Conservation (phyloP, 202 grass and related monocot species). For the Bolboschoenoplectus hybrid region DNA sequence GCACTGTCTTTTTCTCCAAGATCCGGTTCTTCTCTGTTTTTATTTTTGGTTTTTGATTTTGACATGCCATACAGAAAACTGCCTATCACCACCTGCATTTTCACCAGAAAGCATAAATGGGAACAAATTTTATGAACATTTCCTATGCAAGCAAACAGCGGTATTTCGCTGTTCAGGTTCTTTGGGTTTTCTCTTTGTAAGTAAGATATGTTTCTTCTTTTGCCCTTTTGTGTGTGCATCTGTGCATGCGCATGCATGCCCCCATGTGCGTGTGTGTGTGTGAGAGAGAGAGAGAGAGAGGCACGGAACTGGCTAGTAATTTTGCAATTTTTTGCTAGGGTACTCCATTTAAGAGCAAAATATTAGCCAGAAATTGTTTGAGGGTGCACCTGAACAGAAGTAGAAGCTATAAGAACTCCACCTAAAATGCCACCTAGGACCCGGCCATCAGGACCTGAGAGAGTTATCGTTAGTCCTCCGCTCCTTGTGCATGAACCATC, state of each 20-base stretch:
- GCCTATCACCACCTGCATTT: constrained; percentile 65
- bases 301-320: background rate
- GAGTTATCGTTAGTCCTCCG: constrained; percentile 58
- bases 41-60: constrained; percentile 58
- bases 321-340: background rate
- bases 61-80: constrained; percentile 65
- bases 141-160: background rate
- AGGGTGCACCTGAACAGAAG: constrained; percentile 56
- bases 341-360: background rate
- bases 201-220: background rate
- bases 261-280: background rate
- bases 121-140: background rate
- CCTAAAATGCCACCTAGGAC: constrained; percentile 70
- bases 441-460: constrained; percentile 66
- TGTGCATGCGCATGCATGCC: background rate
- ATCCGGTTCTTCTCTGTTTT: constrained; percentile 46
- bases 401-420: constrained; percentile 62
- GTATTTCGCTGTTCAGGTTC: background rate
- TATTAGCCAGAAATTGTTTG: background rate
- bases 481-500: constrained; percentile 46
- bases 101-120: background rate
- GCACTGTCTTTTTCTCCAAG: constrained; percentile 37
- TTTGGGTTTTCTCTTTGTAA: background rate
- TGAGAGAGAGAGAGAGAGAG: background rate
- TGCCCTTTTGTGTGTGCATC: background rate